phyloP scores from a whole-genome alignment of 1,139 yeast genomes.

The Yamadazyma trypodendri region DNA sequence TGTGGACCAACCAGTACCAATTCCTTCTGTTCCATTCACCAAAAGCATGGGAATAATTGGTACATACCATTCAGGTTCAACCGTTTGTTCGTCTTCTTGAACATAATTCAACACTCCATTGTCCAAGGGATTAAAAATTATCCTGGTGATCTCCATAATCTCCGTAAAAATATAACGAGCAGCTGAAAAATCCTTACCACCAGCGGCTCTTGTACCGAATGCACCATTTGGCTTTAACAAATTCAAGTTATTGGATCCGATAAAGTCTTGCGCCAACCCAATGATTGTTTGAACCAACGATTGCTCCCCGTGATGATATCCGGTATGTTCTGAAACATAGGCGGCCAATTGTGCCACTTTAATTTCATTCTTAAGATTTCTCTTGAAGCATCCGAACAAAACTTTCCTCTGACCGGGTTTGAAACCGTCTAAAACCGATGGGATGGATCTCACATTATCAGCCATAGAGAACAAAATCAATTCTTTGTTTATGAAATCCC shows the following conservation, averaged over 20 bases:
- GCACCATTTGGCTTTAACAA: slow-evolving; percentile 89
- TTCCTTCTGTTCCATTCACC: slow-evolving; percentile 97
- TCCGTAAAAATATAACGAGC: slow-evolving; percentile 96
- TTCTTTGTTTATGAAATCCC: slow-evolving; percentile 94
- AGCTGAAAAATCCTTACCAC: slow-evolving; percentile 99
- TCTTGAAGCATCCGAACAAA: slow-evolving; percentile 81
- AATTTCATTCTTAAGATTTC: slow-evolving; percentile 73
- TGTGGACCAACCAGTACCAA: slow-evolving; percentile 99
- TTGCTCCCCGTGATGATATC: slow-evolving; percentile 94
- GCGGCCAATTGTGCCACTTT: slow-evolving; percentile 93
- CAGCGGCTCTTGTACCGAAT: slow-evolving; percentile 94
- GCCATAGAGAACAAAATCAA: slow-evolving; percentile 94
- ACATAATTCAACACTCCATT: slow-evolving; percentile 74
- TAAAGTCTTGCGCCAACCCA: slow-evolving; percentile 91
- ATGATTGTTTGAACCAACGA: slow-evolving; percentile 87
- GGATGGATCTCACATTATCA: slow-evolving; percentile 93
- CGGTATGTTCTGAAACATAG: slow-evolving; percentile 84
- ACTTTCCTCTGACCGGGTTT: slow-evolving; percentile 98
- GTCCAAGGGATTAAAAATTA: slow-evolving; percentile 77
- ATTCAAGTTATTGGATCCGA: slow-evolving; percentile 90
- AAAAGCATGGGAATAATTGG: slow-evolving; percentile 91
- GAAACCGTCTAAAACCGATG: slow-evolving; percentile 90
- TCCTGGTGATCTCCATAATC: slow-evolving; percentile 70
- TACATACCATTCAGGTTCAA: slow-evolving; percentile 94
- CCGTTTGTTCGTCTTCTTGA: slow-evolving; percentile 91